phyloP scores from a whole-genome alignment of 1,284 basidiomycete species.

The Volvariella surrecta region DNA sequence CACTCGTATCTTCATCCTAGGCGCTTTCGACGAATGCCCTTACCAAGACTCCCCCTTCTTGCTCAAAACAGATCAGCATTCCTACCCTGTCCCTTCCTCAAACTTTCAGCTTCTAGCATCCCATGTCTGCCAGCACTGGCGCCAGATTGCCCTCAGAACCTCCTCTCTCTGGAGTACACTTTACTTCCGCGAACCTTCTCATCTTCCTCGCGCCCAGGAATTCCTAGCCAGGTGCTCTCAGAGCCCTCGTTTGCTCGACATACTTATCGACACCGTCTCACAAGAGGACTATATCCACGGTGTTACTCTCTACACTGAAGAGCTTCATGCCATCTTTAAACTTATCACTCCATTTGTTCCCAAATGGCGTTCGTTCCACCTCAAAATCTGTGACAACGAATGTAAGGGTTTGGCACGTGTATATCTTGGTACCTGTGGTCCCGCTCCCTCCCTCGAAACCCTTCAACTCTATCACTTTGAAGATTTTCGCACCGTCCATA shows the following conservation, averaged over 20 bases:
- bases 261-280: constrained; percentile 47
- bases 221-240: constrained; percentile 33
- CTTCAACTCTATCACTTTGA: constrained; percentile 59
- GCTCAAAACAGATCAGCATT: constrained; percentile 38
- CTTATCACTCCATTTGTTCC: constrained; percentile 38
- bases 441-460: constrained; percentile 42
- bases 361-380: constrained; percentile 47
- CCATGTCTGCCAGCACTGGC: constrained; percentile 47
- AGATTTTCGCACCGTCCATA: constrained; percentile 39
- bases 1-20: constrained; percentile 42
- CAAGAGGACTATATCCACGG: constrained; percentile 35
- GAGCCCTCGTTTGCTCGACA: constrained; percentile 29
- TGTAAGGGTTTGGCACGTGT: constrained; percentile 45
- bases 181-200: constrained; percentile 38
- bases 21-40: constrained; percentile 28
- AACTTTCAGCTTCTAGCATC: constrained; percentile 44
- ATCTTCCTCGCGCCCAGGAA: constrained; percentile 36
- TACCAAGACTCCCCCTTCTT: constrained; percentile 36
- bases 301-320: constrained; percentile 36
- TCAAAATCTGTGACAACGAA: constrained; percentile 46
- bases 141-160: constrained; percentile 38
- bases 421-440: constrained; percentile 38
- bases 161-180: constrained; percentile 44
- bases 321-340: constrained; percentile 34
- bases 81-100: constrained; percentile 30